Evolutionary conservation across 306 rosid genomes (phyloP), one percentile per base, ranked within the genome.

Genomic region (Citrullus mucosospermus): DNA sequence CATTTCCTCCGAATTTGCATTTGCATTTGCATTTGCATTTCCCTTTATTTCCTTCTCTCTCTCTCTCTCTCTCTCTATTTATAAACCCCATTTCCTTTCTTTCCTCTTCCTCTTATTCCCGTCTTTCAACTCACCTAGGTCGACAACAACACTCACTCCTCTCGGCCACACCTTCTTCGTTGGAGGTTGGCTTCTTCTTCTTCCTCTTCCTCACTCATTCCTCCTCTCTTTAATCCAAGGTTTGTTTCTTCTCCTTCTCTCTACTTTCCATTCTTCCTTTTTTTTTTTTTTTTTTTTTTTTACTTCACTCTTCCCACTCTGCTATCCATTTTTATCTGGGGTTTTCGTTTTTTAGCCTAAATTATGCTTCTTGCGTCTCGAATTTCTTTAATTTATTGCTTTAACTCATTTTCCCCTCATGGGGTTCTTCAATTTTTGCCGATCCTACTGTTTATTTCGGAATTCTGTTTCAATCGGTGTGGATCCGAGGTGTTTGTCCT

Each of bases 161-260:
- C 67, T 34, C 68, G 57, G 16, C 79, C 79, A 34, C 20, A 76
- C 55, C 79, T 39, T 22, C 79, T 0, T 76, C 79, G 39, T 39
- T 76, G 79, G 79, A 76, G 79, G 79, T 76, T 76, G 79, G 79
- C 79, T 56, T 58, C 6, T 20, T 54, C 78, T 1, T 75, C 41
- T 3, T 73, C 41, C 6, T 75, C 41, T 3, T 73, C 41, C 6
- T 73, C 57, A 6, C 16, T 53, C 57, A 1, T 16, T 53, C 53
- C 18, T 14, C 46, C 16, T n/a, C 14, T 38, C 44, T 55, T 41
- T 13, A 12, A 22, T 76, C 20, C 15, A 9, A 56, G 67, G 67
- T 76, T 56, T 11, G 79, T 76, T 58, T 8, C 30, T 15, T 73
- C 57, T 48, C 10, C 3, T 46, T 16, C 44, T 73, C 4, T 38